A percentile compares a stretch with the other conserved stretches of the same genome.
Evolutionary conservation across 495 filamentous ascomycete genomes (phyloP).

Genomic region (Podospora fimiseda): DNA sequence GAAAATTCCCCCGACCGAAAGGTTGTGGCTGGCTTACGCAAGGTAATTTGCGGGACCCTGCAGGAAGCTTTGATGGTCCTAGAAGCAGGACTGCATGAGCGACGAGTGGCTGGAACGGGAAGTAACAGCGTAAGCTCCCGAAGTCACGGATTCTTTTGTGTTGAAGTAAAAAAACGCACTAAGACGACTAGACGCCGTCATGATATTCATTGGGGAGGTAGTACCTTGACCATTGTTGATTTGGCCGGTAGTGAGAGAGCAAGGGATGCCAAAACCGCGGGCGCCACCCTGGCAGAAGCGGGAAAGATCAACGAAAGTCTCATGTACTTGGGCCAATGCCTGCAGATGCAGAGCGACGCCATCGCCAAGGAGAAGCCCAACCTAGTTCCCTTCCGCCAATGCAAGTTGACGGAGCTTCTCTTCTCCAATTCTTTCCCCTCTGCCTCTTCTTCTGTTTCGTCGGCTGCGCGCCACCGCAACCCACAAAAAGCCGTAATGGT

Average conservation of each 20-base stretch:
- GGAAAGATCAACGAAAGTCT: conserved; percentile 96
- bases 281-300: conserved; percentile 85
- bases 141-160: conserved; percentile 93
- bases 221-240: conserved; percentile 84
- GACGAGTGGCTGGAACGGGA: conserved; percentile 82
- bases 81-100: conserved; percentile 81
- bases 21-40: conserved; percentile 83
- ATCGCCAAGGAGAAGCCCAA: conserved; percentile 69
- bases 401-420: conserved; percentile 91
- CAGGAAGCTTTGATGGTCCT: conserved; percentile 86
- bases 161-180: conserved; percentile 83
- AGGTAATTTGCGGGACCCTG: conserved; percentile 79
- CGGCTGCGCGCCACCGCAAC: conserved; percentile 36
- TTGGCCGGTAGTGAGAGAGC: conserved; percentile 91
- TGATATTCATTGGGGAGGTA: conserved; percentile 64
- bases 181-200: conserved; percentile 37
- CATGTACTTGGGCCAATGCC: conserved; percentile 96
- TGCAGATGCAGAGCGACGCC: conserved; percentile 88
- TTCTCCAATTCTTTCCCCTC: conserved; percentile 94
- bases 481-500: conserved; percentile 93
- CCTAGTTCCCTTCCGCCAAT: conserved; percentile 87
- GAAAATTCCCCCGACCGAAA: conserved; percentile 80
- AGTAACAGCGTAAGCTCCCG: conserved; percentile 83
- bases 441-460: conserved; percentile 35
- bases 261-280: conserved; percentile 85